phyloP scores from a whole-genome alignment of 2,329 filamentous ascomycete species.

The Leptographium radiaticola region DNA sequence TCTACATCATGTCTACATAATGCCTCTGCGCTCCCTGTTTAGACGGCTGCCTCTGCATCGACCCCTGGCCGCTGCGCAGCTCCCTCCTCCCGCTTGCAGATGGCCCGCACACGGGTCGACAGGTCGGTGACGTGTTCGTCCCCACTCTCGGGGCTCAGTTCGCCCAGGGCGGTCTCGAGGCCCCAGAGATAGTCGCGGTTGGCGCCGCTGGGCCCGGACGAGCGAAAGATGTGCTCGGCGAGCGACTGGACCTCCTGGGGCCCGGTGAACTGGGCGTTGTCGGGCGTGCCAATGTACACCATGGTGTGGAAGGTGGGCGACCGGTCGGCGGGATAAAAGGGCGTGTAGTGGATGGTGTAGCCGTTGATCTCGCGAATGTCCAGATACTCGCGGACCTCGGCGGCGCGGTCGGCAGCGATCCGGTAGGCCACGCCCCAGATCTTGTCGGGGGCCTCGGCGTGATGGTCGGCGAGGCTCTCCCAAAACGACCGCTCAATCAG shows the following conservation, averaged over 20 bases:
- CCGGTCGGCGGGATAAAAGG: slow-evolving; percentile 54
- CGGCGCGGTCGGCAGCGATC: slow-evolving; percentile 57
- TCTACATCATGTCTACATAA: too few species aligned
- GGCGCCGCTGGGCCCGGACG: slow-evolving; percentile 70
- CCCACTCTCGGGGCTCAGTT: slow-evolving; percentile 60
- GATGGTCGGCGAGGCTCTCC: slow-evolving; percentile 59
- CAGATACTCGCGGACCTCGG: slow-evolving; percentile 74
- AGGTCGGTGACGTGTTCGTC: slow-evolving; percentile 81
- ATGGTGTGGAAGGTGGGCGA: slow-evolving; percentile 38
- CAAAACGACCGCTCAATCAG: slow-evolving; percentile 77
- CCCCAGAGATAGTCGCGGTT: slow-evolving; percentile 83
- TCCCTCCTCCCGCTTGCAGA: slow-evolving; percentile 22
- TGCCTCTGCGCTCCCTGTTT: too few species aligned
- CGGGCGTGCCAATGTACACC: slow-evolving; percentile 88
- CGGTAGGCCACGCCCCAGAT: slow-evolving; percentile 94
- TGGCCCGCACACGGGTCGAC: slow-evolving; percentile 53
- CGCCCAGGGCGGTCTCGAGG: slow-evolving; percentile 61
- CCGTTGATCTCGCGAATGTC: slow-evolving; percentile 97
- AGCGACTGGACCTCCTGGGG: slow-evolving; percentile 66
- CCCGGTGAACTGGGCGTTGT: slow-evolving; percentile 84
- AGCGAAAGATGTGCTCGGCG: slow-evolving; percentile 67
- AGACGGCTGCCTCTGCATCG: neutral
- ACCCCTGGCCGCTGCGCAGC: neutral
- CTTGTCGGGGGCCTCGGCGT: slow-evolving; percentile 44
- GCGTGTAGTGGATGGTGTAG: slow-evolving; percentile 84